Conservation (phyloP, 2,329 filamentous ascomycete genomes). For the Cladosporium velox region DNA sequence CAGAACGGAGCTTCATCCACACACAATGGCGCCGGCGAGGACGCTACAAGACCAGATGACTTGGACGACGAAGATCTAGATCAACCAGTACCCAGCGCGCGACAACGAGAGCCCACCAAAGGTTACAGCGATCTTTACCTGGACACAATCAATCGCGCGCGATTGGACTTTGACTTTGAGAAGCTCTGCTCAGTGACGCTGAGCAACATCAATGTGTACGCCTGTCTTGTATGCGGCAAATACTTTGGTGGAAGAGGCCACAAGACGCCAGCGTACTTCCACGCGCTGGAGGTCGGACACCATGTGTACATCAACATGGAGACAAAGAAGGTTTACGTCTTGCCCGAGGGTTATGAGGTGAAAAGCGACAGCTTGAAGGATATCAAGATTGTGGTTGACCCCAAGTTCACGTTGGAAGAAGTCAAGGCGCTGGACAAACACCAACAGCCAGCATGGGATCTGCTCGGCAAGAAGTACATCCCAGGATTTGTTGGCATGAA, state of each 20-base stretch:
- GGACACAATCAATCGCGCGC: slow-evolving; percentile 89
- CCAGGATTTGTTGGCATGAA: slow-evolving; percentile 98
- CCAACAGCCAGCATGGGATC: slow-evolving; percentile 68
- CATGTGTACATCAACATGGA: slow-evolving; percentile 99
- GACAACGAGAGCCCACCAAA: slow-evolving; percentile 64
- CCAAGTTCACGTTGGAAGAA: slow-evolving; percentile 76
- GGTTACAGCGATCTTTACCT: slow-evolving; percentile 96
- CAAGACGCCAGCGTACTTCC: slow-evolving; percentile 96
- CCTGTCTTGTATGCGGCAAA: slow-evolving; percentile 94
- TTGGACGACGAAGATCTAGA: slow-evolving; percentile 41
- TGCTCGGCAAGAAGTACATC: slow-evolving; percentile 80
- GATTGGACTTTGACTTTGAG: slow-evolving; percentile 98
- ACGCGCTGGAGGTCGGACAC: slow-evolving; percentile 90
- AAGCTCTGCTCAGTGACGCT: slow-evolving; percentile 95
- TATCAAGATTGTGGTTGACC: slow-evolving; percentile 97
- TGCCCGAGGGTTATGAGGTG: slow-evolving; percentile 97
- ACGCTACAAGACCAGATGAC: slow-evolving; percentile 39
- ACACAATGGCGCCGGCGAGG: slow-evolving; percentile 41
- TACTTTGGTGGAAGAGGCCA: slow-evolving; percentile 94
- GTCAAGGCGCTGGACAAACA: slow-evolving; percentile 74
- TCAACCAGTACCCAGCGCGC: slow-evolving; percentile 33
- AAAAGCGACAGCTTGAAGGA: slow-evolving; percentile 92
- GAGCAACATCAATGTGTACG: slow-evolving; percentile 98
- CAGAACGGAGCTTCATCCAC: slow-evolving; percentile 31
- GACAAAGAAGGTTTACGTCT: slow-evolving; percentile 83